Percentiles rank a stretch among this genome's conserved stretches.
Evolutionary conservation across 2,329 filamentous ascomycete species (phyloP).

Genomic region (Endocalyx cinctus): DNA sequence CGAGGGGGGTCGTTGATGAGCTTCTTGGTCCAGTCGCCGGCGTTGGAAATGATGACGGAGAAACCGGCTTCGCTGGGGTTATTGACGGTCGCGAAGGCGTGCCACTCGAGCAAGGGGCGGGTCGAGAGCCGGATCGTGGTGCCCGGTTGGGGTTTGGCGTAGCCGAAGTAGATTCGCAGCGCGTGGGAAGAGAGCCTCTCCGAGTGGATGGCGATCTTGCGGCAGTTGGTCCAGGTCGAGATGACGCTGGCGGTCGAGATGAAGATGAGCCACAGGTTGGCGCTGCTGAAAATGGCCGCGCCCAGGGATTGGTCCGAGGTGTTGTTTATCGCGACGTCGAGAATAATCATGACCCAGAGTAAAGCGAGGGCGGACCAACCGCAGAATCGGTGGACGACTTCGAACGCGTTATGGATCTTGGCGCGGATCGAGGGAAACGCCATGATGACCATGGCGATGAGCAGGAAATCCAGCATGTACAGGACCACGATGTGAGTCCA

Average conservation of each 20-base stretch:
- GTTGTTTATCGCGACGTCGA: constrained; percentile 29
- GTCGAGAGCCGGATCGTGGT: constrained; percentile 49
- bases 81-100: neutral
- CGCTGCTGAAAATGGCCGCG: constrained; percentile 38
- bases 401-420: constrained; percentile 51
- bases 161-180: constrained; percentile 53
- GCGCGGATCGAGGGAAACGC: constrained; percentile 48
- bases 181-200: constrained; percentile 60
- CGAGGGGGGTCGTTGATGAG: neutral
- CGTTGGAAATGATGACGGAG: constrained; percentile 55
- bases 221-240: constrained; percentile 59
- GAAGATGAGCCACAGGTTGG: constrained; percentile 52
- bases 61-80: constrained; percentile 39
- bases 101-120: constrained; percentile 30
- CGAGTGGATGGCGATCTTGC: constrained; percentile 50
- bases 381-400: constrained; percentile 51
- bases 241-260: constrained; percentile 51
- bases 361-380: constrained; percentile 50
- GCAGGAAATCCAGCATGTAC: constrained; percentile 42
- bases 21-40: constrained; percentile 58
- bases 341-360: constrained; percentile 40
- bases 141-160: constrained; percentile 42
- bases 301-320: constrained; percentile 21
- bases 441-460: constrained; percentile 43
- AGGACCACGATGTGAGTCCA: constrained; percentile 35